phyloP scores from a whole-genome alignment of 768 basidiomycete genomes.

The Collybiopsis confluens region DNA sequence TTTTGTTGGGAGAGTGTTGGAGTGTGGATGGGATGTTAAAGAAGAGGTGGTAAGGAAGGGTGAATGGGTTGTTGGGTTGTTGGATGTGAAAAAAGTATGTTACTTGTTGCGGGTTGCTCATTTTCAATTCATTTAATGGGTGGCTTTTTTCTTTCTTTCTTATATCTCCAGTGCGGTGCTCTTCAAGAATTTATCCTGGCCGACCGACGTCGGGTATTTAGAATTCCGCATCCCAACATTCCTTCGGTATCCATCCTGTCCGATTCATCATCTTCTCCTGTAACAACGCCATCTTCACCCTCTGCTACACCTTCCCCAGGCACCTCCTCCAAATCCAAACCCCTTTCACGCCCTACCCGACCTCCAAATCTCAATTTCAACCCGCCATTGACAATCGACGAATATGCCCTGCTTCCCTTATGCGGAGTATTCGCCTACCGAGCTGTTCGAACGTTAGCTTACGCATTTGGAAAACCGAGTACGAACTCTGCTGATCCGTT shows the following conservation, averaged over 20 bases:
- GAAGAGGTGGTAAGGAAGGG: conserved; percentile 65
- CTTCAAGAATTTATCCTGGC: conserved; percentile 85
- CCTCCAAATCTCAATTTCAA: neutral
- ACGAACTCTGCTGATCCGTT: conserved; percentile 7
- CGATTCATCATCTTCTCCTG: neutral
- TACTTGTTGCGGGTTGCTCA: neutral
- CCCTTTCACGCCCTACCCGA: neutral
- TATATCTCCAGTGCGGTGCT: conserved; percentile 62
- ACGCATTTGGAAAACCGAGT: conserved; percentile 30
- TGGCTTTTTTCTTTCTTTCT: conserved; percentile 10
- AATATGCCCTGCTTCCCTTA: conserved; percentile 77
- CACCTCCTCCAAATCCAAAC: conserved; percentile 15
- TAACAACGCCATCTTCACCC: neutral
- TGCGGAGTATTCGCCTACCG: conserved; percentile 80
- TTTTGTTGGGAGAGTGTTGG: conserved; percentile 80
- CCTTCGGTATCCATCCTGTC: conserved; percentile 21
- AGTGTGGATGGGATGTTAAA: conserved; percentile 77
- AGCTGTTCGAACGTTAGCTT: conserved; percentile 66
- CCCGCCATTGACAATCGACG: conserved; percentile 43
- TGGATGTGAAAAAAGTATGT: conserved; percentile 77
- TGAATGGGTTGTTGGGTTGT: conserved; percentile 83
- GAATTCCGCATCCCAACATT: conserved; percentile 60
- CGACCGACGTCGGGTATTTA: conserved; percentile 73
- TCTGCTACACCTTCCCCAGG: conserved; percentile 16
- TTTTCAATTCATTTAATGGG: no score